A percentile compares a stretch with the other conserved stretches of the same genome.
Evolutionary conservation across 1,139 yeast genomes (phyloP).

Genomic region (Geotrichum cucujoidarum): DNA sequence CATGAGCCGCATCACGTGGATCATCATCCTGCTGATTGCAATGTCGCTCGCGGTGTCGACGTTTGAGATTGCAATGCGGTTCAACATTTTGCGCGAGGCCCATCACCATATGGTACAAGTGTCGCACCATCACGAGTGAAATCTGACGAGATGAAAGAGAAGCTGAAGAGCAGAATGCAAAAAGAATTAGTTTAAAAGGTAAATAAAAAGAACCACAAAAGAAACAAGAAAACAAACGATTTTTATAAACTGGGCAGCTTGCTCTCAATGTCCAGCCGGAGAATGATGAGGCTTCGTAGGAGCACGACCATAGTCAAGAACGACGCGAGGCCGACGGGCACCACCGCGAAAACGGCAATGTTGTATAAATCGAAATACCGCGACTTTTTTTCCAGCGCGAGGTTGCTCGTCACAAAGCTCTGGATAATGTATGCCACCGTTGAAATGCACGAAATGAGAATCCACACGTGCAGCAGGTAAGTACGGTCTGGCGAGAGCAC

Average conservation of each 20-base stretch:
- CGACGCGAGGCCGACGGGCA: conserved; percentile 93
- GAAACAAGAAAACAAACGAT: not conserved
- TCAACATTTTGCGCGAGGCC: conserved; percentile 42
- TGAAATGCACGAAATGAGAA: conserved; percentile 74
- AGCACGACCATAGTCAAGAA: conserved; percentile 86
- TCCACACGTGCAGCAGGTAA: conserved; percentile 86
- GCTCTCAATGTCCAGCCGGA: conserved; percentile 62
- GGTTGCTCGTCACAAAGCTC: conserved; percentile 81
- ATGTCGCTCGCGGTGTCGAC: conserved; percentile 68
- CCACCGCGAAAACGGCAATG: conserved; percentile 92
- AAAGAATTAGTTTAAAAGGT: not conserved
- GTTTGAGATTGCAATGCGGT: conserved; percentile 56
- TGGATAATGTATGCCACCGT: conserved; percentile 83
- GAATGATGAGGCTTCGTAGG: conserved; percentile 64
- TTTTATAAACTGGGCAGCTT: not conserved
- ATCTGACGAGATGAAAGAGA: not conserved
- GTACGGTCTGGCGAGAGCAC: conserved; percentile 43
- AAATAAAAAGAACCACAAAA: not conserved
- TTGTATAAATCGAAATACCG: conserved; percentile 62
- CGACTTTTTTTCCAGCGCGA: conserved; percentile 49
- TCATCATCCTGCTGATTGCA: conserved; percentile 78
- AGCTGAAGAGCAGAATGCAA: conserved; percentile 8
- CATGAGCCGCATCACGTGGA: conserved; percentile 86
- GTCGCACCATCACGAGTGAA: not conserved
- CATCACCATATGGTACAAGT: not conserved